Conservation (phyloP, 441 rosid species). For the Dalechampia spathulata region DNA sequence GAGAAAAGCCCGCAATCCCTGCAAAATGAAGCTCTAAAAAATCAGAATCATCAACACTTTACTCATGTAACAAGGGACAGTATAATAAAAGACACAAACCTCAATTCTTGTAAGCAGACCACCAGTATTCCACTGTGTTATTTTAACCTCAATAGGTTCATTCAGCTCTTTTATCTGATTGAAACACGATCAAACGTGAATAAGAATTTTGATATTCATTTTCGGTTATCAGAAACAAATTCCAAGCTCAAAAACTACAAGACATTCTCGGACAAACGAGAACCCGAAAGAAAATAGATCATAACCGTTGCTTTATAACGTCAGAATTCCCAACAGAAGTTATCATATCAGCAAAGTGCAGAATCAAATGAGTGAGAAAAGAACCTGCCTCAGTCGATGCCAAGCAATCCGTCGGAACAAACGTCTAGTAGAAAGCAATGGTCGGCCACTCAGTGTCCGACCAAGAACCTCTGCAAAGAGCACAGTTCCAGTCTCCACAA, state of each 20-base stretch:
- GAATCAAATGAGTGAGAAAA: constrained; percentile 38
- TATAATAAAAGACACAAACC: constrained; percentile 30
- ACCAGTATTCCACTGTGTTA: constrained; percentile 88
- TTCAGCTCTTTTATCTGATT: constrained; percentile 70
- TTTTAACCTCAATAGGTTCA: constrained; percentile 73
- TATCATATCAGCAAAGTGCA: not conserved
- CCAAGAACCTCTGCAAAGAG: constrained; percentile 86
- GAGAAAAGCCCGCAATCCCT: constrained; percentile 92
- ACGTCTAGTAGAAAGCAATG: constrained; percentile 74
- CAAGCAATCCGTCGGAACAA: constrained; percentile 65
- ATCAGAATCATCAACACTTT: not conserved
- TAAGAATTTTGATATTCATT: constrained; percentile 7
- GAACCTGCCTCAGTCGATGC: constrained; percentile 99
- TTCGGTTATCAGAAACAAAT: not conserved
- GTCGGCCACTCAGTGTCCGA: constrained; percentile 82
- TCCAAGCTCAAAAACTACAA: not conserved
- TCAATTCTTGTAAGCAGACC: constrained; percentile 86
- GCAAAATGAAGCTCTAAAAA: constrained; percentile 18
- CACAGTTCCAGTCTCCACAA: constrained; percentile 79
- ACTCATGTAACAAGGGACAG: not conserved
- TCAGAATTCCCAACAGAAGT: not conserved
- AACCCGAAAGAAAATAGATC: not conserved
- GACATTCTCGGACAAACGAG: not conserved
- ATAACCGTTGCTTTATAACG: not conserved
- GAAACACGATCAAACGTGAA: constrained; percentile 9